Evolutionary conservation across 2,329 filamentous ascomycete species (phyloP).

Genomic region (Claviceps digitariae): DNA sequence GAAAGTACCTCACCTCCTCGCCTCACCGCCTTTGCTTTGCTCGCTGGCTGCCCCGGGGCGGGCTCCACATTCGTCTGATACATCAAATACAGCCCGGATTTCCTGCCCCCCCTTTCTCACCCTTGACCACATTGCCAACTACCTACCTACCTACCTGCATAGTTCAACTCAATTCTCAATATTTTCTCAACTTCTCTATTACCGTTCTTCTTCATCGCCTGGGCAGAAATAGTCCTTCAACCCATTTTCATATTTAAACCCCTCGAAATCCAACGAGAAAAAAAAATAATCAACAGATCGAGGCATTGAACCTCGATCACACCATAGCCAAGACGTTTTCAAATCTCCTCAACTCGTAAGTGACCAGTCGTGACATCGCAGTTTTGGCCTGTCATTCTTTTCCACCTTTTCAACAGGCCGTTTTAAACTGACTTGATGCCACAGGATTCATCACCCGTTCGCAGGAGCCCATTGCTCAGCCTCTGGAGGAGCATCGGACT

Average conservation of each 20-base stretch:
- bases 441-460: constrained; percentile 86
- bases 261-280: background rate
- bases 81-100: background rate
- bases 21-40: background rate
- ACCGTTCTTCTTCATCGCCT: background rate
- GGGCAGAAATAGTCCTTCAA: background rate
- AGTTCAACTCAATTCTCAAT: background rate
- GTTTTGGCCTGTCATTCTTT: background rate
- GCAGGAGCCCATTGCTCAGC: constrained; percentile 91
- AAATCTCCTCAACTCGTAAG: constrained; percentile 94
- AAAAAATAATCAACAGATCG: constrained; percentile 28
- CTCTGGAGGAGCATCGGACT: constrained; percentile 70
- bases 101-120: background rate
- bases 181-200: background rate
- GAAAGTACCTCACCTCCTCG: background rate
- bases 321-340: constrained; percentile 87
- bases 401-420: background rate
- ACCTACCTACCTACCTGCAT: background rate
- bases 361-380: constrained; percentile 1
- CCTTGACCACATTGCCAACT: background rate
- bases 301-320: constrained; percentile 42
- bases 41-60: background rate
- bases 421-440: constrained; percentile 2
- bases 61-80: background rate
- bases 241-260: constrained; percentile 3